phyloP scores from a whole-genome alignment of 75 land plant genomes.

The Cupressus sempervirens region DNA sequence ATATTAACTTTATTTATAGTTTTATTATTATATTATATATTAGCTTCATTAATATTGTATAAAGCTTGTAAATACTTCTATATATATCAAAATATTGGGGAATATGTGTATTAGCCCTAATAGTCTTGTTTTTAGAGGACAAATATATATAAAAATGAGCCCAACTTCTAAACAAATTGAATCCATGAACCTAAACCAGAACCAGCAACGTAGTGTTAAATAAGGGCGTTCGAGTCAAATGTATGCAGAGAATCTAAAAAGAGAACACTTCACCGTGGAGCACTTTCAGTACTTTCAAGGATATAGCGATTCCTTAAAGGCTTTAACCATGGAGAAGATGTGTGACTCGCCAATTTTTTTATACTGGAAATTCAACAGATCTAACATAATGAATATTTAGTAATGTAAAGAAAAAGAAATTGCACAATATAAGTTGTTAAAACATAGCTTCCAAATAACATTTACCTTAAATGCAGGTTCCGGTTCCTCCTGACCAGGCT shows the following conservation, averaged over 20 bases:
- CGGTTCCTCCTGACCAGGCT: slow-evolving; percentile 75
- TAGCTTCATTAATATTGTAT: no score
- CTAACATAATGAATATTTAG: background rate
- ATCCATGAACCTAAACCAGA: no score
- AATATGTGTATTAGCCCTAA: no score
- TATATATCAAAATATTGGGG: no score
- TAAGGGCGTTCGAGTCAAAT: background rate
- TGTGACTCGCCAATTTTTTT: background rate
- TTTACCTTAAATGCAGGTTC: slow-evolving; percentile 95
- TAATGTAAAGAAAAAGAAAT: background rate
- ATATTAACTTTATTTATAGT: no score
- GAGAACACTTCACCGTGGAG: background rate
- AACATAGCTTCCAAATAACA: slow-evolving; percentile 9
- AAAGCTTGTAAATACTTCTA: no score
- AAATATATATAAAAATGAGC: no score
- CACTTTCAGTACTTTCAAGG: background rate
- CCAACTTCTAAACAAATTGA: no score
- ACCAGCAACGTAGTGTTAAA: background rate
- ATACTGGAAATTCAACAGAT: background rate
- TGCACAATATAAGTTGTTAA: background rate
- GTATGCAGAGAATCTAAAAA: background rate
- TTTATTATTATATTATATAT: no score
- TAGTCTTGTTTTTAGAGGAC: no score
- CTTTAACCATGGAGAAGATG: background rate
- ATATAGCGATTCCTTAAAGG: background rate